Conservation (phyloP, 148 eudicot genomes). For the Euryodendron excelsum region DNA sequence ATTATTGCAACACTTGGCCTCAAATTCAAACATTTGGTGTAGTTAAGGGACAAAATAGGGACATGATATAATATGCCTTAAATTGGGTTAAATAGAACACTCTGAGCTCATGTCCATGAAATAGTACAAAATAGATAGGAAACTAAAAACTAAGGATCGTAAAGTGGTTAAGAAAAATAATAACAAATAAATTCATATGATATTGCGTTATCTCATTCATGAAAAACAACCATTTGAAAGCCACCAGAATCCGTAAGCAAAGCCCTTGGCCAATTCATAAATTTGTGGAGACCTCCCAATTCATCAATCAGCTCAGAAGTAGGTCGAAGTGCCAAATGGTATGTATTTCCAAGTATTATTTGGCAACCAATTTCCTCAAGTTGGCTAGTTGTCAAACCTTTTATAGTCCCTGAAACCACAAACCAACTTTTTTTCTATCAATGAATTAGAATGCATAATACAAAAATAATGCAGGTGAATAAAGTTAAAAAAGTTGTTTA, state of each 20-base stretch:
- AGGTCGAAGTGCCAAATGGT: slow-evolving; percentile 89
- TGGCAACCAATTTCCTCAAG: slow-evolving; percentile 94
- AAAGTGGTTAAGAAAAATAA: background rate
- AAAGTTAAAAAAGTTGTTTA: too few species aligned
- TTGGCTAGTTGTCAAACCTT: slow-evolving; percentile 79
- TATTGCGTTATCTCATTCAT: background rate
- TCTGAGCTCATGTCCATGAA: background rate
- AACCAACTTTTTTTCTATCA: background rate
- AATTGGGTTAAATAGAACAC: background rate
- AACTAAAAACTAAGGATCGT: background rate
- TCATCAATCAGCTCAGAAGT: slow-evolving; percentile 84
- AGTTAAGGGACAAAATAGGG: background rate
- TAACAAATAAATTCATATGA: background rate
- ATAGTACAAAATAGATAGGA: background rate
- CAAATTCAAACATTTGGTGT: background rate
- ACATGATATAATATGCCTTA: background rate
- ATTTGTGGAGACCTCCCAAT: slow-evolving; percentile 86
- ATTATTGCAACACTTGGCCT: background rate
- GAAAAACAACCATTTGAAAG: slow-evolving; percentile 76
- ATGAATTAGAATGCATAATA: background rate
- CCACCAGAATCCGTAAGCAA: slow-evolving; percentile 95
- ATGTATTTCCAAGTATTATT: slow-evolving; percentile 88
- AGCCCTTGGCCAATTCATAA: slow-evolving; percentile 94
- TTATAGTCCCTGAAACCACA: slow-evolving; percentile 63
- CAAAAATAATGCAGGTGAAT: too few species aligned